A percentile compares a stretch with the other conserved stretches of the same genome.
These are phyloP conservation scores for Auricularia sp. DNA, from an alignment of 768 basidiomycete genomes.

Conservation along the genomic window DNA sequence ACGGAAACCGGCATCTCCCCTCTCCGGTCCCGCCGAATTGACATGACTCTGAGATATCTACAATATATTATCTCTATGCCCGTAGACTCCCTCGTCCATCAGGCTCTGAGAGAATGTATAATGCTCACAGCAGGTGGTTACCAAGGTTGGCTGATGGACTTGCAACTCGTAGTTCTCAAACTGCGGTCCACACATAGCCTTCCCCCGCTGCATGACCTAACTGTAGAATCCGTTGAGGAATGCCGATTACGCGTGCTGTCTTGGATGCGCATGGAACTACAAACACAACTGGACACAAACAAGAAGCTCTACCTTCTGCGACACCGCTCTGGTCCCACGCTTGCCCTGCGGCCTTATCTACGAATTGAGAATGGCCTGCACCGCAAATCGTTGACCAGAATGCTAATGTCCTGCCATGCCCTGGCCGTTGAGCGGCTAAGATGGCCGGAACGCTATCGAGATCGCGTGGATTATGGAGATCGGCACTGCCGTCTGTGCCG, in stretches of 20 bases:
- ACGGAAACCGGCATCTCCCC: slow-evolving; percentile 20
- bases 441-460: background rate
- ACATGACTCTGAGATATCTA: slow-evolving; percentile 14
- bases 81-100: background rate
- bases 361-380: slow-evolving; percentile 3
- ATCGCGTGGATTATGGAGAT: background rate
- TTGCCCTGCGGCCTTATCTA: slow-evolving; percentile 12
- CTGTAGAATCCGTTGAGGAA: background rate
- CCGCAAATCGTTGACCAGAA: slow-evolving; percentile 8
- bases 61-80: slow-evolving; percentile 8
- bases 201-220: background rate
- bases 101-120: slow-evolving; percentile 5
- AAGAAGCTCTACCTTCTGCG: background rate
- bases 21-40: slow-evolving; percentile 12
- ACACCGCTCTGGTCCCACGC: background rate
- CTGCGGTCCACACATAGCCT: background rate
- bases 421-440: slow-evolving; percentile 13
- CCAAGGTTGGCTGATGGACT: slow-evolving; percentile 6
- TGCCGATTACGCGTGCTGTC: background rate
- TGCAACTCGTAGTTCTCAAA: background rate
- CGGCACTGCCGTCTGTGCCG: slow-evolving; percentile 13
- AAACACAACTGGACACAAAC: background rate
- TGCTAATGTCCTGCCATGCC: slow-evolving; percentile 11
- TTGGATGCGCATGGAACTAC: background rate
- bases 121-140: background rate